These are phyloP conservation scores for Vitrella brassicaformis DNA, from an alignment of 73 alveolate species.

Conservation along the genomic window DNA sequence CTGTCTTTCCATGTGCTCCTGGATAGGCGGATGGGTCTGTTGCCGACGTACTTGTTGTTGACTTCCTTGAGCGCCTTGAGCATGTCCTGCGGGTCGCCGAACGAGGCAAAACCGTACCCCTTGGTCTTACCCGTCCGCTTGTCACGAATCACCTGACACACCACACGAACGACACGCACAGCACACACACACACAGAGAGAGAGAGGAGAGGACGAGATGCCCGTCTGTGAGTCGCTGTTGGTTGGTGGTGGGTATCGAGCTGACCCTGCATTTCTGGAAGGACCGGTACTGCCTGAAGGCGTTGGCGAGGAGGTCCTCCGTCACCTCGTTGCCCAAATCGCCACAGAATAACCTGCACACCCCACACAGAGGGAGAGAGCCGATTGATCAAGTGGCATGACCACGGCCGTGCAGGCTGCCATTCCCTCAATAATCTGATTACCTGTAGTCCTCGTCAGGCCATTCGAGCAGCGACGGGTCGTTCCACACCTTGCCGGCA, in stretches of 20 bases:
- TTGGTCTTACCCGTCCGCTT: slow-evolving; percentile 83
- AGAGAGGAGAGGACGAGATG: too few relatives aligned
- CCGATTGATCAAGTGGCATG: not conserved
- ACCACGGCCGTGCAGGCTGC: not conserved
- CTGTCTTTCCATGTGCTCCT: slow-evolving; percentile 84
- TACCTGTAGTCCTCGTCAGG: slow-evolving; percentile 78
- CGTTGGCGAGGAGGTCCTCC: slow-evolving; percentile 79
- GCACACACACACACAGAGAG: too few relatives aligned
- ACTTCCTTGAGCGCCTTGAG: slow-evolving; percentile 82
- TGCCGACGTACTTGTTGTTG: slow-evolving; percentile 94
- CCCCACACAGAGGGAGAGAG: not conserved
- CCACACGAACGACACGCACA: too few relatives aligned
- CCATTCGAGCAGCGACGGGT: slow-evolving; percentile 87
- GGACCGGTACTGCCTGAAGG: slow-evolving; percentile 80
- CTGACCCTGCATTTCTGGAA: slow-evolving; percentile 80
- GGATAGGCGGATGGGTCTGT: slow-evolving; percentile 85
- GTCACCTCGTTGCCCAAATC: slow-evolving; percentile 95
- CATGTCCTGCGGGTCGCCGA: slow-evolving; percentile 71
- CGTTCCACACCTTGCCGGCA: slow-evolving; percentile 90
- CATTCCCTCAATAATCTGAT: not conserved
- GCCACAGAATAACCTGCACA: slow-evolving; percentile 74
- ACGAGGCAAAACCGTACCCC: slow-evolving; percentile 92
- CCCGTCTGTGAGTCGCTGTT: too few relatives aligned
- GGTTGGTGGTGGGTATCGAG: too few relatives aligned
- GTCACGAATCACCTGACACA: slow-evolving; percentile 85